Conservation (phyloP, 2,329 filamentous ascomycete genomes). For the Pseudogymnoascus sp. region DNA sequence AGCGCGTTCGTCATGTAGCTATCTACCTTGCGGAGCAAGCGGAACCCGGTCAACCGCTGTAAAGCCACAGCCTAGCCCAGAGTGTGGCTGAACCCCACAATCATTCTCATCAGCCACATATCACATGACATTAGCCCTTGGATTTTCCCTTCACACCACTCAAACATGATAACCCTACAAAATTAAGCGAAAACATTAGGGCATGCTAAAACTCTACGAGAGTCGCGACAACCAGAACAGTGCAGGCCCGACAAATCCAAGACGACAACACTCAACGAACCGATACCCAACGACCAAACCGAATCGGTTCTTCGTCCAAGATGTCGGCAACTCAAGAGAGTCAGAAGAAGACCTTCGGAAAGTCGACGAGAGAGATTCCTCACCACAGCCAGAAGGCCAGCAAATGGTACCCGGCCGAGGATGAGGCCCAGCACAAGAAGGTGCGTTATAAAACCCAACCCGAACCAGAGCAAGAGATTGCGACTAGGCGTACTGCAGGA, state of each 20-base stretch:
- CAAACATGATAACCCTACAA: slow-evolving; percentile 6
- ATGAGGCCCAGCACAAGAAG: slow-evolving; percentile 83
- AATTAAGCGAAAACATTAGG: slow-evolving; percentile 11
- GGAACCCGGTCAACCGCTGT: neutral
- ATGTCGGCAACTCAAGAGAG: slow-evolving; percentile 57
- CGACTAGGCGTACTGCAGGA: neutral
- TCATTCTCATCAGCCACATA: neutral
- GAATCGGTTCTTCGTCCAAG: slow-evolving; percentile 33
- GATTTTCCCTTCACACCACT: neutral
- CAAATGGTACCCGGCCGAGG: slow-evolving; percentile 98
- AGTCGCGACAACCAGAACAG: slow-evolving; percentile 8
- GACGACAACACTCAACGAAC: slow-evolving; percentile 23
- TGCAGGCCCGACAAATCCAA: slow-evolving; percentile 14
- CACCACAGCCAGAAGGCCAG: slow-evolving; percentile 82
- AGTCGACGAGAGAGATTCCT: slow-evolving; percentile 87
- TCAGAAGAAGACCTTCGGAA: slow-evolving; percentile 87
- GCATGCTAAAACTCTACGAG: slow-evolving; percentile 9
- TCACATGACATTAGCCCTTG: slow-evolving; percentile 8
- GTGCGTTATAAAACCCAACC: slow-evolving; percentile 47
- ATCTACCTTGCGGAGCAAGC: slow-evolving; percentile 2
- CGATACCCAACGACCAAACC: slow-evolving; percentile 20
- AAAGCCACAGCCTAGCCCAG: slow-evolving; percentile 6
- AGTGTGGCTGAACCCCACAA: slow-evolving; percentile 3
- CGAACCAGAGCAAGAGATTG: slow-evolving; percentile 4
- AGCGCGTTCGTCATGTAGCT: slow-evolving; percentile 15